A percentile compares a stretch with the other conserved stretches of the same genome.
Conservation (phyloP, 306 rosid species). For the Albizia julibrissin region DNA sequence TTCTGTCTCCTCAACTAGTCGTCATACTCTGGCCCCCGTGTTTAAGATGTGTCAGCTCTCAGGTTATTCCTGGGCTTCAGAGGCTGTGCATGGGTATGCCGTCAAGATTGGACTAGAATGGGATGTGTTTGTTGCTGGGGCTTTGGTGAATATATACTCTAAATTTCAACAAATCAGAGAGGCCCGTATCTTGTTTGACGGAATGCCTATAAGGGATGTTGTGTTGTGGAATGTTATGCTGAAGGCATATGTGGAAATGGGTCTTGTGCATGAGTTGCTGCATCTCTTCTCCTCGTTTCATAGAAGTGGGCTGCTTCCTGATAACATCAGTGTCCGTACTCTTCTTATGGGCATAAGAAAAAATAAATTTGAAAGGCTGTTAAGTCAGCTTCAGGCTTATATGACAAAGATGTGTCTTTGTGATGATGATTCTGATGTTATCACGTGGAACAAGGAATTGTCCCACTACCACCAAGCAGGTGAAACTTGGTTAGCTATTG, state of each 20-base stretch:
- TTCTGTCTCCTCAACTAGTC: neutral
- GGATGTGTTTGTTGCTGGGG: neutral
- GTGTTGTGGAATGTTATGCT: neutral
- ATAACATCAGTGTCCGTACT: neutral
- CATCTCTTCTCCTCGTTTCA: neutral
- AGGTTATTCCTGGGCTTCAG: neutral
- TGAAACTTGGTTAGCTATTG: neutral
- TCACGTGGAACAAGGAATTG: neutral
- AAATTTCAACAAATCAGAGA: neutral
- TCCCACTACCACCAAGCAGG: neutral
- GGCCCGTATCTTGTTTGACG: neutral
- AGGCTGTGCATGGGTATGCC: constrained; percentile 4
- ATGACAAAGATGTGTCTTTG: neutral
- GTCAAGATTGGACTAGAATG: neutral
- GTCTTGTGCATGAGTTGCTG: neutral
- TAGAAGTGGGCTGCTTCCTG: neutral
- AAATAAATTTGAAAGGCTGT: neutral
- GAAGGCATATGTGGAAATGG: neutral
- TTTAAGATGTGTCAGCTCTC: neutral
- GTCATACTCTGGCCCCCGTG: neutral
- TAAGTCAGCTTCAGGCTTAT: neutral
- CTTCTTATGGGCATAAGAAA: neutral
- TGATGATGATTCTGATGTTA: neutral
- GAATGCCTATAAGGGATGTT: neutral
- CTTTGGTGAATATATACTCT: neutral